phyloP scores from a whole-genome alignment of 2,329 filamentous ascomycete genomes.

The Colletotrichum viniferum region DNA sequence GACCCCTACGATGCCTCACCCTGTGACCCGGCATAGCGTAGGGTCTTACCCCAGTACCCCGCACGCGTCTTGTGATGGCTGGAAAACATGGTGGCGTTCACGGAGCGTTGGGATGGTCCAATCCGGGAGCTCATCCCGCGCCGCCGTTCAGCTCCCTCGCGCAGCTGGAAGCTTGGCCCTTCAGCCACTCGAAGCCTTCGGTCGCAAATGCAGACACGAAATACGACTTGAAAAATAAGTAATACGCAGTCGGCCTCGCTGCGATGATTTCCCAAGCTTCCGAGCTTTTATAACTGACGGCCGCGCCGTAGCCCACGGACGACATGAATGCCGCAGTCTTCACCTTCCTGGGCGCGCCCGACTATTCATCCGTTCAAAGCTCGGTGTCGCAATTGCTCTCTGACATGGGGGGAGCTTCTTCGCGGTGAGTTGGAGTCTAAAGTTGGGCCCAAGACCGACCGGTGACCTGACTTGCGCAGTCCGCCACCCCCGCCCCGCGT shows the following conservation, averaged over 20 bases:
- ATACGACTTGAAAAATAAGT: neutral
- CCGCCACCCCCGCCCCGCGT: slow-evolving; percentile 9
- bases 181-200: neutral
- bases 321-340: neutral
- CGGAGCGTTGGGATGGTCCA: neutral
- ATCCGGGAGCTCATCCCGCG: neutral
- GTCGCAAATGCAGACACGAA: neutral
- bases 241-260: neutral
- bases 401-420: slow-evolving; percentile 8
- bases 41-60: slow-evolving; percentile 10
- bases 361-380: neutral
- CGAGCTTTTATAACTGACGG: neutral
- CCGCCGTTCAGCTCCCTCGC: neutral
- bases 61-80: slow-evolving; percentile 15
- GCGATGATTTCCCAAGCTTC: neutral
- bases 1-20: neutral
- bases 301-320: neutral
- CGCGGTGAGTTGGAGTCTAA: neutral
- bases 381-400: neutral
- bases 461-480: neutral
- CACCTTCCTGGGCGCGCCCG: neutral
- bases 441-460: neutral
- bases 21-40: neutral
- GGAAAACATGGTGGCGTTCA: neutral
- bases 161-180: neutral